Evolutionary conservation across 2,329 filamentous ascomycete genomes (phyloP), one percentile per base, ranked within the genome.

Genomic region (Penicillium crustosum): DNA sequence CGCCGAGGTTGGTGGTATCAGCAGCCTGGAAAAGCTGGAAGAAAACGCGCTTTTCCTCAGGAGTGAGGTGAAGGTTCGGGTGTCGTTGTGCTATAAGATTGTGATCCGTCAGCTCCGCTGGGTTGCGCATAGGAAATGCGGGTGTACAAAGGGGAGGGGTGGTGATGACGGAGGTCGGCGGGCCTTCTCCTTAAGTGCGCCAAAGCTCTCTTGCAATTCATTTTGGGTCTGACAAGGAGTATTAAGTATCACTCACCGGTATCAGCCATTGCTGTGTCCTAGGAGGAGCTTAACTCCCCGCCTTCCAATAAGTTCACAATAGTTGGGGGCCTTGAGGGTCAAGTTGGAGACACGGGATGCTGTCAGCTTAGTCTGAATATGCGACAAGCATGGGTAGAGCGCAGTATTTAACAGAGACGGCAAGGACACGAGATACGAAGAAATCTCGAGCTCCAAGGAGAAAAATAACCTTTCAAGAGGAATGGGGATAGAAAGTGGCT

Each of bases 41-140:
- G 77, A 95, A 99, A 59, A 90, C 86, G 75, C 91, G 89, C 80
- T 96, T 97, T 83, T 99, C 94, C 66, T 97, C 92, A 49, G 90
- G 79, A 31, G 87, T 90, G 65, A 97, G 86, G 79, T 96, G 96
- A 67, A 96, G 84, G 76, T 88, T 89, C 63, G 88, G 86, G 66
- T 79, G 76, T 57, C 71, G 74, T 74, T 69, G 65, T 67, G 66
- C 64, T 68, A 25, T 51, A 33, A 38, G 2, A 56, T 44, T 25
- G 27, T 48, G 13, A 50, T 65, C 63, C 59, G 68, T 71, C 54
- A 73, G 66, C 63, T 67, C 64, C 64, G 58, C 42, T 56, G 52
- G 33, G 54, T 61, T 53, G 53, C 52, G 57, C 47, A 49, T 47
- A 33, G 17, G 39, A 19, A 12, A 27, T 27, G 19, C 38, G 41